Base-by-base conservation (phyloP, 2,329 filamentous ascomycete genomes). In the Ascosphaera pollenicola region DNA sequence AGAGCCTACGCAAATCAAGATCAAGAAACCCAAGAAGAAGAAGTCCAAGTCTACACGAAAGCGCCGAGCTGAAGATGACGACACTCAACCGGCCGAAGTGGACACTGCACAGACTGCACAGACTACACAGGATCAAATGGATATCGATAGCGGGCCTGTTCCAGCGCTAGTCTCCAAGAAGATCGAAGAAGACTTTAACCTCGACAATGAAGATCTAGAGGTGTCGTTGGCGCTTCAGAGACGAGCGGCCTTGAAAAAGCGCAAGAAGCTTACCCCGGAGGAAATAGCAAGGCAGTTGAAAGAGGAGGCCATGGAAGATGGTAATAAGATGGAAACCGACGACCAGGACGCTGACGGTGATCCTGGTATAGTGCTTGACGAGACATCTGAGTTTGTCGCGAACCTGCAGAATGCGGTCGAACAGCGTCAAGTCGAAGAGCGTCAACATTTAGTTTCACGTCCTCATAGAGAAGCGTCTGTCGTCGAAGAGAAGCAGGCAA, bases 141-240 rank as follows among this genome's bases (percentile, higher is more conserved):
- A 92, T 1, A 51, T 92, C 8, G 85, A 93, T 49, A 62, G 64
- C 3, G 64, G 59, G n/a, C 57, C 60, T 19, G 39, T 40, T 10
- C 46, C 51, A 3, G 48, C 59, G 8, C 58, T 58, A 43, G 30
- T 32, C 10, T 75, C 69, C 51, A 89, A 81, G 55, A 65, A 70
- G 40, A 69, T 73, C 40, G 66, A 68, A 8, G 68, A 78, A 8
- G 69, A 81, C 21, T 65, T 74, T 24, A 73, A 70, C 0, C 75
- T 81, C 17, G 89, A 95, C 46, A 89, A 98, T 46, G 87, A 95
- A 34, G 84, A 94, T 50, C 65, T 98, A 3, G 87, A 94, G 59
- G 75, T 79, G 18, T 80, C 78, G 3, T 66, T 98, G 26, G 79
- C 87, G 1, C 65, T 74, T n/a, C 84, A 93, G 56, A 69, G 89